These are phyloP conservation scores for Neckera pumila DNA, from an alignment of 225 moss, liverwort and hornwort genomes.

Conservation along the genomic window DNA sequence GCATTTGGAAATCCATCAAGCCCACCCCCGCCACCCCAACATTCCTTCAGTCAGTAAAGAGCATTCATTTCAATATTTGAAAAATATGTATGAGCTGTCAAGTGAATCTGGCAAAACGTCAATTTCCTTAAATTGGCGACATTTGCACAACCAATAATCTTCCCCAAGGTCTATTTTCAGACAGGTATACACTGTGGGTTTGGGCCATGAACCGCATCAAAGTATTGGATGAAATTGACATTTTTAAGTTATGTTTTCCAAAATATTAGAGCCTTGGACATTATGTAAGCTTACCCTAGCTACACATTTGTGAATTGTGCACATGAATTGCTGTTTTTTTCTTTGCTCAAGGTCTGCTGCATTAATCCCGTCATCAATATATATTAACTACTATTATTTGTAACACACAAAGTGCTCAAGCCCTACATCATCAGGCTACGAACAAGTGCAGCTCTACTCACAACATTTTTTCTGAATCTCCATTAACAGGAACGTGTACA, in stretches of 20 bases:
- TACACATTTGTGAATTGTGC: not conserved
- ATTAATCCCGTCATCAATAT: no score
- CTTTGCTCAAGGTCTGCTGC: not conserved
- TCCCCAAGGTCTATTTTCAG: not conserved
- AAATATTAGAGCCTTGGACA: not conserved
- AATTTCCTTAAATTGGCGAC: not conserved
- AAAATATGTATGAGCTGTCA: not conserved
- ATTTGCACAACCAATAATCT: not conserved
- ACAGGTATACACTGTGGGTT: not conserved
- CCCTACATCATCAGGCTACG: not conserved
- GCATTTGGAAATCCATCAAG: not conserved
- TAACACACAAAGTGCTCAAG: not conserved
- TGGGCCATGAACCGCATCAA: rapidly evolving
- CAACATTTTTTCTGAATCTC: not conserved
- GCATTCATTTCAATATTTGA: not conserved
- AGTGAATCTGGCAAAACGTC: not conserved
- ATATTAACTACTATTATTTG: not conserved
- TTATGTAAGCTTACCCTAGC: not conserved
- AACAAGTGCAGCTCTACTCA: not conserved
- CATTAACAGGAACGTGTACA: not conserved
- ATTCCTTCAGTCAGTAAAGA: not conserved
- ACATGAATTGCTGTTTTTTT: not conserved
- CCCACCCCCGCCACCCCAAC: not conserved
- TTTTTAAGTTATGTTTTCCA: not conserved
- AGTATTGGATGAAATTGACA: not conserved